Evolutionary conservation across 2,329 filamentous ascomycete genomes (phyloP).

Genomic region (Orbilia ellipsospora): DNA sequence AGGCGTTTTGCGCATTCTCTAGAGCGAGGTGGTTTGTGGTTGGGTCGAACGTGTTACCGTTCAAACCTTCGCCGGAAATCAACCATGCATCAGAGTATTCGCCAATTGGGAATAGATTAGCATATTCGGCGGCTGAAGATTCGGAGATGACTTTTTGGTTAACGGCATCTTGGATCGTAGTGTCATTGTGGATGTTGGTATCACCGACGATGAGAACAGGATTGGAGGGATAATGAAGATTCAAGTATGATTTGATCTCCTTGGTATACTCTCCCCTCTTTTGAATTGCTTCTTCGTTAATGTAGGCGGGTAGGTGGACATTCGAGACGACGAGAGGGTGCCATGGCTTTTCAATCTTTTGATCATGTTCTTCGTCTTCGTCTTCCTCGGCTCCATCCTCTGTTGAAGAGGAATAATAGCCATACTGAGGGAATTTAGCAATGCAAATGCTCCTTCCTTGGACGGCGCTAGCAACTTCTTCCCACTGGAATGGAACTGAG

Average conservation of each 20-base stretch:
- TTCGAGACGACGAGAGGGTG: conserved; percentile 67
- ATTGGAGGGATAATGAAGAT: conserved; percentile 62
- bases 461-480: conserved; percentile 67
- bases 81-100: conserved; percentile 64
- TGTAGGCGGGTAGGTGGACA: conserved; percentile 72
- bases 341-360: conserved; percentile 56
- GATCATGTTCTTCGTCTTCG: no score
- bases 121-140: conserved; percentile 67
- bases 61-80: conserved; percentile 66
- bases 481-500: conserved; percentile 67
- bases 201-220: conserved; percentile 72
- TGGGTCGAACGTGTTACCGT: conserved; percentile 75
- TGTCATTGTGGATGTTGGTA: conserved; percentile 71
- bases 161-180: conserved; percentile 68
- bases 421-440: conserved; percentile 63
- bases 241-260: conserved; percentile 66
- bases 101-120: conserved; percentile 66
- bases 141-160: conserved; percentile 69
- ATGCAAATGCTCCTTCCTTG: conserved; percentile 71
- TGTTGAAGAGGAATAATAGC: conserved; percentile 25
- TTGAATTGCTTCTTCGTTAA: conserved; percentile 70
- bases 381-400: conserved; percentile 53
- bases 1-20: conserved; percentile 65
- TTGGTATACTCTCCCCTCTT: conserved; percentile 70
- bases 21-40: conserved; percentile 69